phyloP scores from a whole-genome alignment of 306 rosid species.

The Medicago lupulina region DNA sequence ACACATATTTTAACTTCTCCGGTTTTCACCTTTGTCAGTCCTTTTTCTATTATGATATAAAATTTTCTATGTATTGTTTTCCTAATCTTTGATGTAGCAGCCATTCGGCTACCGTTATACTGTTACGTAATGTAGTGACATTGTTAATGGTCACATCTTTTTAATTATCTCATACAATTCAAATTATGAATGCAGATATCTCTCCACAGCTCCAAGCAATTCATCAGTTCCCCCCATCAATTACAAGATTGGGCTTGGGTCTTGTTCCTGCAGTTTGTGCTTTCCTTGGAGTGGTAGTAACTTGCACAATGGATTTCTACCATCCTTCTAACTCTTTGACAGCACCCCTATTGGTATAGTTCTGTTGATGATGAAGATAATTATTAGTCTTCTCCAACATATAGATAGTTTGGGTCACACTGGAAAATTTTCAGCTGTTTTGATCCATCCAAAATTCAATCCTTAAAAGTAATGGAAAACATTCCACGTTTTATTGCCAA shows the following conservation, averaged over 20 bases:
- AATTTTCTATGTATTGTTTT: no score
- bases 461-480: neutral
- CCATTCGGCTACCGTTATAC: no score
- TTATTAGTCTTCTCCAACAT: constrained; percentile 9
- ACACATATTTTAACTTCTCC: no score
- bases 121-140: neutral
- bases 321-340: constrained; percentile 58
- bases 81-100: no score
- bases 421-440: neutral
- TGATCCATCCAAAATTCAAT: constrained; percentile 29
- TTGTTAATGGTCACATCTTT: neutral
- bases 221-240: constrained; percentile 47
- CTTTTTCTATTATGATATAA: no score
- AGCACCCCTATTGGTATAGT: constrained; percentile 69
- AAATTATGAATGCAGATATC: constrained; percentile 56
- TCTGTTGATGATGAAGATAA: neutral
- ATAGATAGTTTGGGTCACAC: neutral
- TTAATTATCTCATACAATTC: constrained; percentile 24
- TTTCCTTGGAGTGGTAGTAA: constrained; percentile 64
- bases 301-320: constrained; percentile 73
- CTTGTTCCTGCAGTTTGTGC: constrained; percentile 76
- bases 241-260: constrained; percentile 84
- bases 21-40: no score
- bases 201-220: constrained; percentile 40
- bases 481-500: constrained; percentile 24